Percentiles rank a stretch among this genome's conserved stretches.
phyloP scores from a whole-genome alignment of 129 eudicot genomes.

The Tagetes patula region DNA sequence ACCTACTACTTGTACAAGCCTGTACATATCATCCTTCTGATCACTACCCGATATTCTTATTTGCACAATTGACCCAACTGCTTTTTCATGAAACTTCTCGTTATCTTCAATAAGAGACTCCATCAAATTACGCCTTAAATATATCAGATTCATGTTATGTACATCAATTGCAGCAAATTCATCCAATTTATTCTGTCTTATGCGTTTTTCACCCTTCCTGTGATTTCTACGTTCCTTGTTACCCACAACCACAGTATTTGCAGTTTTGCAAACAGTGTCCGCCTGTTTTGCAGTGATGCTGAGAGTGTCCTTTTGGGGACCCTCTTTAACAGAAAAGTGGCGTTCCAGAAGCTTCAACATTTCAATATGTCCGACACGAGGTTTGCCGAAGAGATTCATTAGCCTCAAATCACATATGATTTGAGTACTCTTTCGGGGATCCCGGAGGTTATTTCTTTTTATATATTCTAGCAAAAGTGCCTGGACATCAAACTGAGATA shows the following conservation, averaged over 20 bases:
- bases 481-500: slow-evolving; percentile 81
- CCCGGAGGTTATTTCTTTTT: slow-evolving; percentile 75
- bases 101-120: slow-evolving; percentile 59
- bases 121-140: slow-evolving; percentile 71
- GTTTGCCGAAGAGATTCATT: slow-evolving; percentile 61
- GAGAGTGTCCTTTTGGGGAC: slow-evolving; percentile 43
- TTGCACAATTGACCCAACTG: slow-evolving; percentile 81
- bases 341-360: slow-evolving; percentile 88
- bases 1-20: slow-evolving; percentile 96
- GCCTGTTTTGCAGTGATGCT: slow-evolving; percentile 30
- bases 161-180: slow-evolving; percentile 96
- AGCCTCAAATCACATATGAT: slow-evolving; percentile 78
- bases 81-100: slow-evolving; percentile 69
- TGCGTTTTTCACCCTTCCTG: slow-evolving; percentile 59
- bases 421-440: slow-evolving; percentile 77
- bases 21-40: slow-evolving; percentile 77
- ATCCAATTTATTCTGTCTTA: slow-evolving; percentile 55
- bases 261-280: slow-evolving; percentile 41
- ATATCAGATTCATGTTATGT: slow-evolving; percentile 83
- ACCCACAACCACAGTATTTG: slow-evolving; percentile 30
- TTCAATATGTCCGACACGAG: slow-evolving; percentile 78
- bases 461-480: slow-evolving; percentile 72
- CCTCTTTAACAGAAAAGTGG: slow-evolving; percentile 61
- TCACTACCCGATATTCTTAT: slow-evolving; percentile 75
- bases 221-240: slow-evolving; percentile 59